These are phyloP conservation scores for Termitomyces sp. DNA, from an alignment of 768 basidiomycete genomes.

Conservation along the genomic window DNA sequence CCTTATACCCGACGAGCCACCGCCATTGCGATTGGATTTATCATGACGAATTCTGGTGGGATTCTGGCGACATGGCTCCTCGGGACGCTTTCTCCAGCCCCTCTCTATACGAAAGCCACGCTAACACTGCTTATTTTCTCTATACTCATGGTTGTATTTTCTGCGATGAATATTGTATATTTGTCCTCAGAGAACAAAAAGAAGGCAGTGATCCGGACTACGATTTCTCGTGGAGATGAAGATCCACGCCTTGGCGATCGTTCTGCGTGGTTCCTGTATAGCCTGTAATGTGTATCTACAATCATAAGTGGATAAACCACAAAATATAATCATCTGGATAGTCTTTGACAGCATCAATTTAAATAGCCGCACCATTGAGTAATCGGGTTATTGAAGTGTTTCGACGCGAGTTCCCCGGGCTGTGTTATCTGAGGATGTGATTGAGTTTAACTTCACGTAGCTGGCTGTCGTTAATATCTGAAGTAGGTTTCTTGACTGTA, in stretches of 20 bases:
- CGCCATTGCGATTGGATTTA: constrained; percentile 50
- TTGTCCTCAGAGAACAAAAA: constrained; percentile 37
- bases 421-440: too few relatives aligned
- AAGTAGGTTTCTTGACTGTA: too few relatives aligned
- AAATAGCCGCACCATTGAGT: too few relatives aligned
- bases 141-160: constrained; percentile 30
- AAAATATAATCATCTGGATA: too few relatives aligned
- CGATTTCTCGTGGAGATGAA: constrained; percentile 28
- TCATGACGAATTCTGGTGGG: constrained; percentile 54
- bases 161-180: constrained; percentile 33
- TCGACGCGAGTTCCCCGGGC: too few relatives aligned
- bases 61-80: constrained; percentile 60
- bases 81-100: constrained; percentile 43
- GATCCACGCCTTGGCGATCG: constrained; percentile 37
- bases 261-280: constrained; percentile 53
- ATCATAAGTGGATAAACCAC: neutral
- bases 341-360: too few relatives aligned
- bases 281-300: constrained; percentile 23
- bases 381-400: too few relatives aligned
- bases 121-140: constrained; percentile 36
- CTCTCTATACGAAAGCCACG: constrained; percentile 45
- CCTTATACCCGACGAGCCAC: constrained; percentile 56
- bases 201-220: constrained; percentile 34
- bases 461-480: too few relatives aligned
- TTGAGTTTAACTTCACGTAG: too few relatives aligned